phyloP scores from a whole-genome alignment of 352 stramenopile species.

The Phytophthora cryptogea region DNA sequence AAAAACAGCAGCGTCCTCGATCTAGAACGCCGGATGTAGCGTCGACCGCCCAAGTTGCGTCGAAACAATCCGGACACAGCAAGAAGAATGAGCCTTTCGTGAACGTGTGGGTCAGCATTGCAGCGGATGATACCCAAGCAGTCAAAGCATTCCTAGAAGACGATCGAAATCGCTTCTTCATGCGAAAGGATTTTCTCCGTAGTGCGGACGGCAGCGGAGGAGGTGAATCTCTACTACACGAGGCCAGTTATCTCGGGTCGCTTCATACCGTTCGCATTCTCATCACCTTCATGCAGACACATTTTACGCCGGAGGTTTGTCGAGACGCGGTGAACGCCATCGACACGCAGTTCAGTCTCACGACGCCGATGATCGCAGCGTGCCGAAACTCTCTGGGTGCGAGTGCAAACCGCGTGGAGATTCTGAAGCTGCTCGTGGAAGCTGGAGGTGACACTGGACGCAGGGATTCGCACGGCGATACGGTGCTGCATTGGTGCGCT shows the following conservation, averaged over 20 bases:
- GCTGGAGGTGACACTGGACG: constrained; percentile 45
- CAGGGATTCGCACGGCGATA: constrained; percentile 65
- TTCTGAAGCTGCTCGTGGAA: constrained; percentile 55
- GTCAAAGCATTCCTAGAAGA: constrained; percentile 42
- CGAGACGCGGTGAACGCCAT: constrained; percentile 42
- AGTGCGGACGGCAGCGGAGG: constrained; percentile 15
- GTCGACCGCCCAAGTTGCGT: constrained; percentile 7
- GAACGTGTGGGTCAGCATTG: constrained; percentile 51
- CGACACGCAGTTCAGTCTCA: constrained; percentile 56
- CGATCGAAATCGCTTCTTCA: constrained; percentile 36
- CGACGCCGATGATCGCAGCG: constrained; percentile 60
- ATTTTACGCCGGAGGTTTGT: constrained; percentile 36
- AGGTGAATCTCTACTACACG: constrained; percentile 54
- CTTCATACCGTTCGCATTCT: constrained; percentile 40
- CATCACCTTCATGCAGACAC: constrained; percentile 39
- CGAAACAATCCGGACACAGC: constrained; percentile 3
- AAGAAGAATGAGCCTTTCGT: constrained; percentile 12
- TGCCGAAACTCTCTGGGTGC: constrained; percentile 56
- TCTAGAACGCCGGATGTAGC: constrained; percentile 10
- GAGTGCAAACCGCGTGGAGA: constrained; percentile 44
- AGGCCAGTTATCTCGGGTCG: constrained; percentile 49
- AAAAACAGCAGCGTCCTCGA: constrained; percentile 24
- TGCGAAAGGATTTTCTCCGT: constrained; percentile 30
- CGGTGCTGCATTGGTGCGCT: constrained; percentile 70
- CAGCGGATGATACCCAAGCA: constrained; percentile 32